phyloP scores from a whole-genome alignment of 805 yeast genomes.

The Candida anglica region DNA sequence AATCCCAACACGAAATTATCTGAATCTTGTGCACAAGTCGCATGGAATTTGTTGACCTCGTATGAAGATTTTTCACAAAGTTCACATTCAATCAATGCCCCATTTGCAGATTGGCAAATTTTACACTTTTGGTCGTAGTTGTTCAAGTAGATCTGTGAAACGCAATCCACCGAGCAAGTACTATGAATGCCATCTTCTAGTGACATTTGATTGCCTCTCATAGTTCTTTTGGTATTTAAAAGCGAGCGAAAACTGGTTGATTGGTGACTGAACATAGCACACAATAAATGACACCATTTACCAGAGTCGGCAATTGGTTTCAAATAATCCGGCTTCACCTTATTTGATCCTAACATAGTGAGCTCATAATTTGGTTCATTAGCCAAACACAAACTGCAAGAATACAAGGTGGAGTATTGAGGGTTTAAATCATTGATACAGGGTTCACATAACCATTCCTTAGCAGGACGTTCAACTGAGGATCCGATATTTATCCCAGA shows the following conservation, averaged over 20 bases:
- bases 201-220: conserved; percentile 14
- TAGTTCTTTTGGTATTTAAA: conserved; percentile 27
- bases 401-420: conserved; percentile 48
- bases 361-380: conserved; percentile 47
- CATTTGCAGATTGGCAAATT: conserved; percentile 44
- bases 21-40: conserved; percentile 56
- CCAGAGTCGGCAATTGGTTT: conserved; percentile 61
- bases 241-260: conserved; percentile 15
- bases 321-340: conserved; percentile 56
- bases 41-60: conserved; percentile 30
- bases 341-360: conserved; percentile 36
- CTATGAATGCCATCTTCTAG: conserved; percentile 11
- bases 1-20: conserved; percentile 53
- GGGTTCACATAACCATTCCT: conserved; percentile 75
- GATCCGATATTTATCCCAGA: conserved; percentile 45
- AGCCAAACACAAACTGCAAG: conserved; percentile 63
- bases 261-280: conserved; percentile 53
- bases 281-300: conserved; percentile 74
- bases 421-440: conserved; percentile 73
- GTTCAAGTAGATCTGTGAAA: conserved; percentile 20
- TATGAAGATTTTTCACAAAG: conserved; percentile 29
- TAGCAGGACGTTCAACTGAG: conserved; percentile 19
- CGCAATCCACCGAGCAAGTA: conserved; percentile 22
- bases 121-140: conserved; percentile 37
- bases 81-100: conserved; percentile 47